A percentile compares a stretch with the other conserved stretches of the same genome.
Evolutionary conservation across 202 grass and related monocot species (phyloP).

Genomic region (Setaria viridis): DNA sequence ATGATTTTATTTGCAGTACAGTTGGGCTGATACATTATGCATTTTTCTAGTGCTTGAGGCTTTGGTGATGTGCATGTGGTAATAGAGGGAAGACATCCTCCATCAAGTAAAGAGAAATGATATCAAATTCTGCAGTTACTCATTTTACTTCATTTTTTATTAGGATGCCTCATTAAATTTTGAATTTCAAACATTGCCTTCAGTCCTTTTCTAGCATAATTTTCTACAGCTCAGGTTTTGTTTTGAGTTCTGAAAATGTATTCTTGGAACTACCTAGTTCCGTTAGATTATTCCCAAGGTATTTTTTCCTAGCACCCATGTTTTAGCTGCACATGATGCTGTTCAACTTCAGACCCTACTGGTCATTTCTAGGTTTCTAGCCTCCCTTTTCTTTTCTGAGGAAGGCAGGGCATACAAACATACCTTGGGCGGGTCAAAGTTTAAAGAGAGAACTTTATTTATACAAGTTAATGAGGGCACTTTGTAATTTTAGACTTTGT

Average conservation of each 20-base stretch:
- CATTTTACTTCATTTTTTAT: not conserved
- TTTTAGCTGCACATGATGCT: slow-evolving; percentile 25
- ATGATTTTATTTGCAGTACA: slow-evolving; percentile 6
- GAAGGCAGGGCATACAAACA: not conserved
- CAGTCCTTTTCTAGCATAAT: not conserved
- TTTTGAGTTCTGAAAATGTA: not conserved
- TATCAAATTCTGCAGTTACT: slow-evolving; percentile 1
- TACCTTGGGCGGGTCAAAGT: not conserved
- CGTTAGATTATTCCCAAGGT: not conserved
- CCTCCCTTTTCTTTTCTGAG: too few species aligned
- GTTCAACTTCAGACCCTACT: not conserved
- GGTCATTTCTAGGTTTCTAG: not conserved
- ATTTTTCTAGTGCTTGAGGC: not conserved
- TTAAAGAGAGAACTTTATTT: too few species aligned
- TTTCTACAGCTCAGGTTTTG: not conserved
- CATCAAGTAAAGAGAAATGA: not conserved
- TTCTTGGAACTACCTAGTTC: not conserved
- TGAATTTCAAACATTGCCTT: not conserved
- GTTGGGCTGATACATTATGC: not conserved
- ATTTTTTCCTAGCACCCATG: not conserved
- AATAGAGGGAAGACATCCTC: slow-evolving; percentile 1
- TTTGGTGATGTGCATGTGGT: not conserved
- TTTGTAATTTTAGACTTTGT: not conserved
- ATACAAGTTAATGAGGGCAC: not conserved
- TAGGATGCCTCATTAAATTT: not conserved